These are phyloP conservation scores for Rhizopogon roseolus DNA, from an alignment of 768 basidiomycete species.

Conservation along the genomic window DNA sequence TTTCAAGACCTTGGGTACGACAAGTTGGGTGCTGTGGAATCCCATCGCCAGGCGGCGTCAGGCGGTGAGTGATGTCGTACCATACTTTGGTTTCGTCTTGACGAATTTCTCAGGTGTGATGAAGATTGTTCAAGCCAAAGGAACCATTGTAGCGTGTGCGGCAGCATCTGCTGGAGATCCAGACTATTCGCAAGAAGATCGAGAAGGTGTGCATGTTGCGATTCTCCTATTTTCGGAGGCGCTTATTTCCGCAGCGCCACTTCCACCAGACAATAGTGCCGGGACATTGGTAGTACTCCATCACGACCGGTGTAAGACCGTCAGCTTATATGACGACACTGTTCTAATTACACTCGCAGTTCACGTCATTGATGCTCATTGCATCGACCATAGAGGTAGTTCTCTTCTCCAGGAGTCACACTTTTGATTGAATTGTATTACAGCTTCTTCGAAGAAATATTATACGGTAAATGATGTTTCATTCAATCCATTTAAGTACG, in stretches of 20 bases:
- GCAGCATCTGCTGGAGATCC: conserved; percentile 41
- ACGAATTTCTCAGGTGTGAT: conserved; percentile 39
- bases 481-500: conserved; percentile 47
- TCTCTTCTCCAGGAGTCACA: neutral
- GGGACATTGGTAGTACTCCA: conserved; percentile 44
- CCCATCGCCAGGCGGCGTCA: conserved; percentile 41
- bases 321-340: neutral
- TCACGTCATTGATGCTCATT: neutral
- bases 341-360: neutral
- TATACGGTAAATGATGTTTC: conserved; percentile 54
- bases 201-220: neutral
- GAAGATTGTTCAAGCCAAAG: conserved; percentile 42
- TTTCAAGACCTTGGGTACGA: conserved; percentile 17
- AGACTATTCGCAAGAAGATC: conserved; percentile 23
- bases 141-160: conserved; percentile 39
- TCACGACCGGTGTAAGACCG: conserved; percentile 20
- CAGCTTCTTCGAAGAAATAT: conserved; percentile 32
- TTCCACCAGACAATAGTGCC: conserved; percentile 39
- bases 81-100: neutral
- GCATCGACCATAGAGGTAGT: neutral
- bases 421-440: neutral
- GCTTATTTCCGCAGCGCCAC: conserved; percentile 19
- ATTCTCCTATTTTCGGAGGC: neutral
- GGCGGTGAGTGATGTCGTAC: conserved; percentile 25
- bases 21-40: conserved; percentile 23